These are phyloP conservation scores for Sporothrix globosa DNA, from an alignment of 2,329 filamentous ascomycete species.

Conservation along the genomic window DNA sequence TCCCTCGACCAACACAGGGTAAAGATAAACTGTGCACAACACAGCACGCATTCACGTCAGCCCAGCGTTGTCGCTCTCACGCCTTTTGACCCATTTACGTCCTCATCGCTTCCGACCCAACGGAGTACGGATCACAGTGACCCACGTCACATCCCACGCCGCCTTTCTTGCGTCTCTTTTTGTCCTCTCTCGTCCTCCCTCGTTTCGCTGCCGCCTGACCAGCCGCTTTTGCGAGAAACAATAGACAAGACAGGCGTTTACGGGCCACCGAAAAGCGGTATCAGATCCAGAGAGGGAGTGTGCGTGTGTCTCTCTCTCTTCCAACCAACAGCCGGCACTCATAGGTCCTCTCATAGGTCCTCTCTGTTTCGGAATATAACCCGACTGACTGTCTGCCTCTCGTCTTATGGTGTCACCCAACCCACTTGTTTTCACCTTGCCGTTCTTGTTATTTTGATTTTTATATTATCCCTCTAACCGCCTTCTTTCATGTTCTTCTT, in stretches of 20 bases:
- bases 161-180: background rate
- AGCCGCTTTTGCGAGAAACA: constrained; percentile 21
- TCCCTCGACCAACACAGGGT: constrained; percentile 16
- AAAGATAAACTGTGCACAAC: constrained; percentile 16
- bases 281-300: background rate
- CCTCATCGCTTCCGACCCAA: constrained; percentile 21
- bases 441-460: background rate
- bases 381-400: background rate
- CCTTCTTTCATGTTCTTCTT: background rate
- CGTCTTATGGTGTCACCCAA: constrained; percentile 23
- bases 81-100: constrained; percentile 18
- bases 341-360: background rate
- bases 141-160: constrained; percentile 19
- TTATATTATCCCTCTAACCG: constrained; percentile 13
- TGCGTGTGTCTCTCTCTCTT: background rate
- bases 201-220: constrained; percentile 17
- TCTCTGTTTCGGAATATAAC: constrained; percentile 21
- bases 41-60: constrained; percentile 19
- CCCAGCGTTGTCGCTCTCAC: constrained; percentile 12
- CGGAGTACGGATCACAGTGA: constrained; percentile 22
- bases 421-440: constrained; percentile 3
- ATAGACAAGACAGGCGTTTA: background rate
- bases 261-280: constrained; percentile 14
- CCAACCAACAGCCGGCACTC: constrained; percentile 6
- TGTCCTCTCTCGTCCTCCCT: background rate